These are phyloP conservation scores for Cyclaneusma minus DNA, from an alignment of 2,329 filamentous ascomycete species.

Conservation along the genomic window DNA sequence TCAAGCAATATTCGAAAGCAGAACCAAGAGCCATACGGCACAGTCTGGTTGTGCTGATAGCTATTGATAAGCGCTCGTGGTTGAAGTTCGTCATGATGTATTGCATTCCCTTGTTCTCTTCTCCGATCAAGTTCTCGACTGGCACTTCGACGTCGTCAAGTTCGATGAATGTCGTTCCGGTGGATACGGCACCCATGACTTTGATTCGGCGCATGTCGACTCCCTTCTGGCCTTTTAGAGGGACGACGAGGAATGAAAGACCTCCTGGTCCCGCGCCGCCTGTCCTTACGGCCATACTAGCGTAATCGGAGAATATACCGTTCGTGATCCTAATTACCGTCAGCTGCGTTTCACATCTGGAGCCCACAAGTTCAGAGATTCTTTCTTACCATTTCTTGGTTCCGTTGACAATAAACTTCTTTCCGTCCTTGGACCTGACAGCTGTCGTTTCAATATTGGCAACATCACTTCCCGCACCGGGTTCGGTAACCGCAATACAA, in stretches of 20 bases:
- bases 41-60: conserved; percentile 46
- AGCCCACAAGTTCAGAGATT: not conserved
- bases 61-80: conserved; percentile 56
- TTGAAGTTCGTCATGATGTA: conserved; percentile 73
- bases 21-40: conserved; percentile 42
- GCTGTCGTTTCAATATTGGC: conserved; percentile 58
- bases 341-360: not conserved
- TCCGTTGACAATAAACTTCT: conserved; percentile 57
- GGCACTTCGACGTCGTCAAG: conserved; percentile 62
- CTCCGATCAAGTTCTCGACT: conserved; percentile 51
- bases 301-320: conserved; percentile 53
- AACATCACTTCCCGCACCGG: conserved; percentile 58
- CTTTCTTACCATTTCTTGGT: conserved; percentile 59
- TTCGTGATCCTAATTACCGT: conserved; percentile 42
- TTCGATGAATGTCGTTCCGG: conserved; percentile 62
- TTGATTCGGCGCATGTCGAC: conserved; percentile 54
- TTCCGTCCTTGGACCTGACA: conserved; percentile 42
- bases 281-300: conserved; percentile 59
- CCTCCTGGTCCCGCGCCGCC: conserved; percentile 45
- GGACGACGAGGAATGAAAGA: conserved; percentile 53
- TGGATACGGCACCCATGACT: conserved; percentile 46
- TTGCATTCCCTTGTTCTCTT: conserved; percentile 56
- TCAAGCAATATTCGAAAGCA: conserved; percentile 47
- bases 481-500: conserved; percentile 70
- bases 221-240: conserved; percentile 49